phyloP scores from a whole-genome alignment of 768 basidiomycete species.

The Pleurotus salmoneostramineus region DNA sequence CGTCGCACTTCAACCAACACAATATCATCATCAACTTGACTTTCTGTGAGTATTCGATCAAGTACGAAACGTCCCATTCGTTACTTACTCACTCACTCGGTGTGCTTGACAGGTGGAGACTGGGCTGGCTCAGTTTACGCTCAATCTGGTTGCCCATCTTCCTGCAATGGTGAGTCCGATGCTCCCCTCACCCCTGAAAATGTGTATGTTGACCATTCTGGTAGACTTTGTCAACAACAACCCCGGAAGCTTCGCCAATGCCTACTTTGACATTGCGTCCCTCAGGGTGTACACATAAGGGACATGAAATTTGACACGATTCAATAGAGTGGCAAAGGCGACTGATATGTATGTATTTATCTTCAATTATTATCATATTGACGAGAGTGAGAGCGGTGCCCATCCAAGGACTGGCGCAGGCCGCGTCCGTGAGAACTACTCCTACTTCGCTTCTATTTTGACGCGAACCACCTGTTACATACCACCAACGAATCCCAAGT shows the following conservation, averaged over 20 bases:
- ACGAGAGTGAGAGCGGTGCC: too few relatives aligned
- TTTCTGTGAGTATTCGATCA: slow-evolving; percentile 23
- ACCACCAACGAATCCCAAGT: too few relatives aligned
- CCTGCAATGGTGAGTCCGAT: slow-evolving; percentile 41
- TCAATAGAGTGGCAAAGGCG: too few relatives aligned
- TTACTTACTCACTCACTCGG: neutral
- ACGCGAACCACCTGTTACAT: too few relatives aligned
- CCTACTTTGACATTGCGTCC: slow-evolving; percentile 62
- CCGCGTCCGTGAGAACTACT: too few relatives aligned
- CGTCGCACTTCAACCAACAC: slow-evolving; percentile 47
- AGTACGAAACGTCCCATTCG: neutral
- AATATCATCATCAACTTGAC: slow-evolving; percentile 62
- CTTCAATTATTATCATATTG: too few relatives aligned
- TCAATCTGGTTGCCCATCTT: slow-evolving; percentile 45
- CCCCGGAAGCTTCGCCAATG: slow-evolving; percentile 52
- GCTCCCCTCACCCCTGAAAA: neutral
- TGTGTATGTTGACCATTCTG: neutral
- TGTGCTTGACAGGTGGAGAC: slow-evolving; percentile 34
- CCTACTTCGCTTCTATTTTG: too few relatives aligned
- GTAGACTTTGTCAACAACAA: slow-evolving; percentile 58
- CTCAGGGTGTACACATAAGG: slow-evolving; percentile 33
- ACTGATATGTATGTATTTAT: too few relatives aligned
- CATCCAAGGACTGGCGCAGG: too few relatives aligned
- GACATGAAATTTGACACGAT: too few relatives aligned
- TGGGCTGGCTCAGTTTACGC: slow-evolving; percentile 51